Evolutionary conservation across 768 basidiomycete species (phyloP).

Genomic region (Auriscalpium vulgare): DNA sequence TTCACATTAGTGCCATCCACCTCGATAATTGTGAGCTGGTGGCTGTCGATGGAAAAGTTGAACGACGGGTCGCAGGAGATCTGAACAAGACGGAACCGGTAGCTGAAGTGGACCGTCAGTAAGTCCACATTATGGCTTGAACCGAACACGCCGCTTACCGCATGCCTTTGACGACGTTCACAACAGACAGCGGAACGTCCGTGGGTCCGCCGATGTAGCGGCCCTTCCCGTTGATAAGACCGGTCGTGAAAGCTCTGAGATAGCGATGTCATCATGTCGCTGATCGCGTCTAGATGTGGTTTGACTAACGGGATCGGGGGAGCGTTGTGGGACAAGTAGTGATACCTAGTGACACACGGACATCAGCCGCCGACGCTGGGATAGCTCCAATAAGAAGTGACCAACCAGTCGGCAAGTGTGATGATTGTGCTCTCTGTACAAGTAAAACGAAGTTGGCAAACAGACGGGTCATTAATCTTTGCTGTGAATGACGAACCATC

Average conservation of each 20-base stretch:
- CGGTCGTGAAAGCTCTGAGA: slow-evolving; percentile 25
- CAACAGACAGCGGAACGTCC: slow-evolving; percentile 26
- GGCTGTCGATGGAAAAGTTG: slow-evolving; percentile 27
- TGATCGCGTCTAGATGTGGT: background rate
- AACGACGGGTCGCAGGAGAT: slow-evolving; percentile 24
- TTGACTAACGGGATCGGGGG: background rate
- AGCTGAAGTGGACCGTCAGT: background rate
- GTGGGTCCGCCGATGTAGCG: slow-evolving; percentile 27
- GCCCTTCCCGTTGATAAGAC: slow-evolving; percentile 40
- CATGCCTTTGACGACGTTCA: slow-evolving; percentile 30
- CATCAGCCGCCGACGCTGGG: background rate
- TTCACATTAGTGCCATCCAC: slow-evolving; percentile 29
- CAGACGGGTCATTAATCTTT: background rate
- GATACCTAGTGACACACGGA: background rate
- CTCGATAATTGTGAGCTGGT: slow-evolving; percentile 36
- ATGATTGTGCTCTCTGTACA: slow-evolving; percentile 32
- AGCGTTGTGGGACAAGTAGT: background rate
- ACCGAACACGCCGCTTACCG: slow-evolving; percentile 20
- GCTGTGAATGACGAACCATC: slow-evolving; percentile 27
- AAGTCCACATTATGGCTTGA: background rate
- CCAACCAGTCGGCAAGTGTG: slow-evolving; percentile 38
- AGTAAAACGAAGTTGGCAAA: background rate
- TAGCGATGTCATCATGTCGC: background rate
- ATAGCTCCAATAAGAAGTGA: background rate
- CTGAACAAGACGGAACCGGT: slow-evolving; percentile 29